Evolutionary conservation across 2,329 filamentous ascomycete genomes (phyloP), one percentile per base, ranked within the genome.

Genomic region (Ascochyta fabae): DNA sequence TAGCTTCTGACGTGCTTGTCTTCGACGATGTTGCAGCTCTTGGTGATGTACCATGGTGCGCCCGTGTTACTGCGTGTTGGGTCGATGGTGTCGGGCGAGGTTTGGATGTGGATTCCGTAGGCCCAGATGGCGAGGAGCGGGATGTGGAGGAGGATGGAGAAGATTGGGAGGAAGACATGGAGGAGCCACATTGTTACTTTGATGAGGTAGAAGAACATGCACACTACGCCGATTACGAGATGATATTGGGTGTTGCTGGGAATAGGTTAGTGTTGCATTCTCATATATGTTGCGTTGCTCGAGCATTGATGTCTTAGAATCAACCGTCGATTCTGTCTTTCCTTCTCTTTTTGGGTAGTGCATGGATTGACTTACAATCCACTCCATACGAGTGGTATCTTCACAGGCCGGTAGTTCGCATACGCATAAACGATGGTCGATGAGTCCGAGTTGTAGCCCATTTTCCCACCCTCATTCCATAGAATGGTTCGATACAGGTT

Each of bases 371-470:
- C 89, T 78, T 75, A 93, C 90, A 83, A 84, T 69, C 81, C 77
- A 57, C 88, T 89, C 90, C 90, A 94, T 13, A 92, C 83, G 49
- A 92, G 77, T 1, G 90, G 88, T 9, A 85, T 79, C 31, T 80
- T 79, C 0, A 87, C 77, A 0, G 86, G 81, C 49, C 80, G 76
- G 70, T 91, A 84, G 70, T 93, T 93, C 47, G 89, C 88, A 68
- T 88, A 88, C 31, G 88, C 87, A 74, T 90, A 92, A 31, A 92
- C 75, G 16, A 91, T 79, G 67, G 88, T 84, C 58, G 78, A 82
- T 13, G 90, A 89, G 64, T 86, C 86, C 58, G 88, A 92, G 76
- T 93, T 93, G 80, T 89, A 90, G 58, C 85, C 84, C 70, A 89
- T 80, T 49, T 88, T 82, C 56, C 81, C 86, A 60, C 90, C 90